Conservation (phyloP, 2,329 filamentous ascomycete species). For the Lasiodiplodia gonubiensis region DNA sequence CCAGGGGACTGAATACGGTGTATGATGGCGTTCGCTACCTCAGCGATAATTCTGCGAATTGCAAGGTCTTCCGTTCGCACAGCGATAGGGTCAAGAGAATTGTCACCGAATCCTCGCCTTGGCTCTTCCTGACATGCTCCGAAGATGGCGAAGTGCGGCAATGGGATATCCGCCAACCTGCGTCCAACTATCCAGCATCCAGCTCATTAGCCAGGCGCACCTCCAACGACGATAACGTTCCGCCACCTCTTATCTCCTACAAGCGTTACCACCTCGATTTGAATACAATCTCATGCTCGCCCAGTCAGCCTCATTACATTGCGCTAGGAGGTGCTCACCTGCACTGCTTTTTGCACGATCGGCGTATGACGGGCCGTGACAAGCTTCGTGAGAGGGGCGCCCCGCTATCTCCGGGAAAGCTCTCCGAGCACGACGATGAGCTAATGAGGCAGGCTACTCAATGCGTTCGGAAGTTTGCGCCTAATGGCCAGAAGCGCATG, state of each 20-base stretch:
- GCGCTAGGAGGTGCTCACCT: slow-evolving; percentile 71
- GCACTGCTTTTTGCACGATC: slow-evolving; percentile 72
- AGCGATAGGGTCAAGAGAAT: slow-evolving; percentile 71
- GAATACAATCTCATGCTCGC: slow-evolving; percentile 71
- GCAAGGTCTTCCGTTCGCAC: slow-evolving; percentile 67
- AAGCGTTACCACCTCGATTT: slow-evolving; percentile 67
- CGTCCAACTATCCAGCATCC: slow-evolving; percentile 61
- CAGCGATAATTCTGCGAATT: slow-evolving; percentile 64
- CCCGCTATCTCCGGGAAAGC: slow-evolving; percentile 48
- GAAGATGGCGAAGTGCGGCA: slow-evolving; percentile 74
- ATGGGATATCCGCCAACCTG: slow-evolving; percentile 70
- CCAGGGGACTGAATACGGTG: slow-evolving; percentile 29
- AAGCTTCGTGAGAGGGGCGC: slow-evolving; percentile 59
- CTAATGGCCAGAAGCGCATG: slow-evolving; percentile 62
- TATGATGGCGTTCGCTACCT: slow-evolving; percentile 55
- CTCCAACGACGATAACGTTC: slow-evolving; percentile 57
- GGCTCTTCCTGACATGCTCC: slow-evolving; percentile 72
- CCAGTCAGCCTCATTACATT: slow-evolving; percentile 72
- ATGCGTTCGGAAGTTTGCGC: slow-evolving; percentile 71
- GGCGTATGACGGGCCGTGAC: slow-evolving; percentile 70
- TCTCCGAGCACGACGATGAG: slow-evolving; percentile 56
- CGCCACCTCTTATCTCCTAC: slow-evolving; percentile 70
- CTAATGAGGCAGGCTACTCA: slow-evolving; percentile 64
- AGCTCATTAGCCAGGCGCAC: slow-evolving; percentile 6
- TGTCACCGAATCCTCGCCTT: slow-evolving; percentile 70